Evolutionary conservation across 139 green algal genomes (phyloP).

Genomic region (Bryopsis sp.): DNA sequence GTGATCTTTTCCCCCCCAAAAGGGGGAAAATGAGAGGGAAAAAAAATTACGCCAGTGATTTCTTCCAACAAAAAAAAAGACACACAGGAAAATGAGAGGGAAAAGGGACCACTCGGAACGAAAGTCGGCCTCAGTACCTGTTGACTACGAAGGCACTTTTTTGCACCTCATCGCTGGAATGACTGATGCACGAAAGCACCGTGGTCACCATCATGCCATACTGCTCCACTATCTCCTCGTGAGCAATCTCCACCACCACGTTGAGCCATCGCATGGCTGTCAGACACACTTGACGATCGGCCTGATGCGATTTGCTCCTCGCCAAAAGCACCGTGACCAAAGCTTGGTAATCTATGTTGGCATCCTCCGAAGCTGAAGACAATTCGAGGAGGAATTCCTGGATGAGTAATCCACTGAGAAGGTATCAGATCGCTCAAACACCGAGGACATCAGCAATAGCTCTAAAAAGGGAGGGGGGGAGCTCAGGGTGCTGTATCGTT

Average conservation of each 20-base stretch:
- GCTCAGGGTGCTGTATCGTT: too few relatives aligned
- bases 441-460: too few relatives aligned
- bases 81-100: too few relatives aligned
- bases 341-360: conserved; percentile 2
- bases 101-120: too few relatives aligned
- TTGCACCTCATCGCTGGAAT: conserved; percentile 39
- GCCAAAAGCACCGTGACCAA: conserved; percentile 52
- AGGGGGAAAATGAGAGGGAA: too few relatives aligned
- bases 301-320: conserved; percentile 19
- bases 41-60: too few relatives aligned
- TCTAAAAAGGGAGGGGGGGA: too few relatives aligned
- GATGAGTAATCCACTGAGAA: neutral
- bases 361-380: neutral
- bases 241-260: conserved; percentile 50
- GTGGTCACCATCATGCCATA: conserved; percentile 64
- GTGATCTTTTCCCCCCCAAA: too few relatives aligned
- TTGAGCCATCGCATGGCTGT: conserved; percentile 76
- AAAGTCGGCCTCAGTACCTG: too few relatives aligned
- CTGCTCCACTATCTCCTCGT: conserved; percentile 48
- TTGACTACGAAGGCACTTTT: conserved; percentile 17
- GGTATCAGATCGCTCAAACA: too few relatives aligned
- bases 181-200: conserved; percentile 72
- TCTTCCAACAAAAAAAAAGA: too few relatives aligned
- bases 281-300: conserved; percentile 66
- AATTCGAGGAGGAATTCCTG: conserved; percentile 15